Percentiles rank a stretch among this genome's conserved stretches.
Evolutionary conservation across 2,329 filamentous ascomycete genomes (phyloP).

Genomic region (Phaeosphaeriaceae sp.): DNA sequence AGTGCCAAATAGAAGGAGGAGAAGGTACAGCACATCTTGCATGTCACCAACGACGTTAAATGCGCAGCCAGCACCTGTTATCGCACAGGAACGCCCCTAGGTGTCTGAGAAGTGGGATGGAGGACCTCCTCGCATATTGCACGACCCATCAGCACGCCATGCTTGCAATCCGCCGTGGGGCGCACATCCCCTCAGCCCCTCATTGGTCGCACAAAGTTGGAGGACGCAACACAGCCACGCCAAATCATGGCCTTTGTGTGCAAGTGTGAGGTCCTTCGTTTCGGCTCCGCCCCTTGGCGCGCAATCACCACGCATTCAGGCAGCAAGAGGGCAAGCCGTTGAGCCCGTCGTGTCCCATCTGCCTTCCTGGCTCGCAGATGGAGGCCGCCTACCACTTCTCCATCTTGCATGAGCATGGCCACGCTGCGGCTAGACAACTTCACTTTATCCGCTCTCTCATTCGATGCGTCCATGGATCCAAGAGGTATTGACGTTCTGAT

Average conservation of each 20-base stretch:
- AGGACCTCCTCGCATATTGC: not conserved
- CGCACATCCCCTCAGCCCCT: not conserved
- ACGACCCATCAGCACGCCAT: slow-evolving; percentile 6
- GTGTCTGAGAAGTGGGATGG: not conserved
- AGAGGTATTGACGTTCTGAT: not conserved
- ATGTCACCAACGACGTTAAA: not conserved
- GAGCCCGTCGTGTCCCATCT: slow-evolving; percentile 11
- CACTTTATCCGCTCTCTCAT: slow-evolving; percentile 10
- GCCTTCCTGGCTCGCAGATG: slow-evolving; percentile 7
- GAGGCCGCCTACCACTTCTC: slow-evolving; percentile 28
- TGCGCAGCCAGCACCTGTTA: not conserved
- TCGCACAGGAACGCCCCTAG: not conserved
- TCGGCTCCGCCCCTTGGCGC: slow-evolving; percentile 19
- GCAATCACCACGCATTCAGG: slow-evolving; percentile 8
- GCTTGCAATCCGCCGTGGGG: slow-evolving; percentile 7
- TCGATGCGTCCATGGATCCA: slow-evolving; percentile 6
- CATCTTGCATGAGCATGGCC: slow-evolving; percentile 10
- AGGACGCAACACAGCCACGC: slow-evolving; percentile 25
- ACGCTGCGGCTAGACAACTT: slow-evolving; percentile 29
- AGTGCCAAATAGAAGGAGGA: not conserved
- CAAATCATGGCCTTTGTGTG: slow-evolving; percentile 6
- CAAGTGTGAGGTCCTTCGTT: slow-evolving; percentile 13
- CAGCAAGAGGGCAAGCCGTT: slow-evolving; percentile 23
- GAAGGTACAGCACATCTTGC: not conserved
- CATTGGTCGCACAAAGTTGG: slow-evolving; percentile 13